These are phyloP conservation scores for Mrakia gelida DNA, from an alignment of 768 basidiomycete genomes.

Conservation along the genomic window DNA sequence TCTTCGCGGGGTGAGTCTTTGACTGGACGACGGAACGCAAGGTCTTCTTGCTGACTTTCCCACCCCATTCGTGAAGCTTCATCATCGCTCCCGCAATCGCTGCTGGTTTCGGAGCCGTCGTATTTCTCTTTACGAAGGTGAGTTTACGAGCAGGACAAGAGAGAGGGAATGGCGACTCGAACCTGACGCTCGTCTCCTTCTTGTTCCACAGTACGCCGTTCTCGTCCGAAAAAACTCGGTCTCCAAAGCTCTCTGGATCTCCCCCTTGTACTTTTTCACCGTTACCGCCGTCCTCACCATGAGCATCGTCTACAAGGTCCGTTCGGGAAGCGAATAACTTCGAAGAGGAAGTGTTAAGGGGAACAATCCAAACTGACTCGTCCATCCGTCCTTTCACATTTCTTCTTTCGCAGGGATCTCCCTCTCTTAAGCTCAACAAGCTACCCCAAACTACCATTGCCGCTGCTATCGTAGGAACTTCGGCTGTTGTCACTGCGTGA, in stretches of 20 bases:
- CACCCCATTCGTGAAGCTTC: constrained; percentile 32
- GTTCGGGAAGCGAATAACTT: too few relatives aligned
- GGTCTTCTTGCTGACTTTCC: not conserved
- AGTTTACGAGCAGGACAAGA: too few relatives aligned
- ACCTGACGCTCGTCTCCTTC: constrained; percentile 38
- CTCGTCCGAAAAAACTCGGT: constrained; percentile 44
- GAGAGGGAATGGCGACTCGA: not conserved
- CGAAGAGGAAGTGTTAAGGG: too few relatives aligned
- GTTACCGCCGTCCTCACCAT: constrained; percentile 45
- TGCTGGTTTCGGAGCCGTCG: constrained; percentile 9
- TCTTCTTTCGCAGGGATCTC: constrained; percentile 39
- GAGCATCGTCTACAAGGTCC: constrained; percentile 45
- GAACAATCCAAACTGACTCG: too few relatives aligned
- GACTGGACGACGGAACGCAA: too few relatives aligned
- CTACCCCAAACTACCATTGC: constrained; percentile 40
- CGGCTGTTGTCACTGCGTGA: constrained; percentile 38
- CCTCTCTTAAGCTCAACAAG: constrained; percentile 44
- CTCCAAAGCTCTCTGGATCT: constrained; percentile 41
- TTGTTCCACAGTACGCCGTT: constrained; percentile 44
- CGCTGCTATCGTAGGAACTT: constrained; percentile 46
- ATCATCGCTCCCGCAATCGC: constrained; percentile 31
- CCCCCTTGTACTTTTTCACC: constrained; percentile 40
- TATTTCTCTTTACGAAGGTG: constrained; percentile 21
- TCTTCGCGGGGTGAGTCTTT: constrained; percentile 10
- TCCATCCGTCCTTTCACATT: too few relatives aligned